phyloP scores from a whole-genome alignment of 2,329 filamentous ascomycete species.

The Fusarium paranaense region DNA sequence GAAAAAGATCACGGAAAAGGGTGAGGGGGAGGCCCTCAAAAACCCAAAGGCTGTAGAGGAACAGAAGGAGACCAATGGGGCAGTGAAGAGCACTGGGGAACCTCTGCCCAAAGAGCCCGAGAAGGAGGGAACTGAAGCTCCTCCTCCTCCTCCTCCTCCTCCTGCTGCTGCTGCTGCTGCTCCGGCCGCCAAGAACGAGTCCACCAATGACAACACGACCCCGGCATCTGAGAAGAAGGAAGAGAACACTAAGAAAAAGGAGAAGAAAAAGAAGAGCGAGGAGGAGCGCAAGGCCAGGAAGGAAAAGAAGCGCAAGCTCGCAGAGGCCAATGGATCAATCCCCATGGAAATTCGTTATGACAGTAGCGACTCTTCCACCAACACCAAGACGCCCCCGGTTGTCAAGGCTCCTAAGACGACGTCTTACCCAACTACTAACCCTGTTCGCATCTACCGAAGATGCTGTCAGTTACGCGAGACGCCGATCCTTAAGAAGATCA shows the following conservation, averaged over 20 bases:
- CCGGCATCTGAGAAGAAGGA: slow-evolving; percentile 48
- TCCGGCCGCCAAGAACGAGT: slow-evolving; percentile 42
- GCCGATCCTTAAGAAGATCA: slow-evolving; percentile 90
- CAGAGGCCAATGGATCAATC: slow-evolving; percentile 87
- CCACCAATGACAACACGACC: slow-evolving; percentile 36
- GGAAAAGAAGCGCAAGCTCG: slow-evolving; percentile 85
- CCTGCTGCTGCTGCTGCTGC: slow-evolving; percentile 32
- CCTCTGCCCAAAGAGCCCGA: slow-evolving; percentile 53
- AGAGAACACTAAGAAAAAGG: slow-evolving; percentile 78
- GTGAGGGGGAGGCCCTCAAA: slow-evolving; percentile 81
- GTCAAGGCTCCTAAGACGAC: slow-evolving; percentile 43
- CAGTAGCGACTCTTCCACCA: slow-evolving; percentile 69
- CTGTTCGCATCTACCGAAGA: slow-evolving; percentile 89
- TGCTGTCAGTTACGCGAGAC: slow-evolving; percentile 96
- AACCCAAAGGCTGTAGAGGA: slow-evolving; percentile 70
- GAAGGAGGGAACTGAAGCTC: slow-evolving; percentile 48
- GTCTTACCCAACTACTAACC: slow-evolving; percentile 82
- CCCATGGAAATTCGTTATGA: slow-evolving; percentile 86
- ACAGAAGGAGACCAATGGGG: slow-evolving; percentile 51
- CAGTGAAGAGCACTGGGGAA: slow-evolving; percentile 57
- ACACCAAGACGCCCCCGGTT: slow-evolving; percentile 37
- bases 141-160: slow-evolving; percentile 16
- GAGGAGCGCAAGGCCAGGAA: slow-evolving; percentile 93
- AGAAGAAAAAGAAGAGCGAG: slow-evolving; percentile 96
- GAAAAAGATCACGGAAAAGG: slow-evolving; percentile 74